Evolutionary conservation across 1,284 basidiomycete genomes (phyloP).

Genomic region (Marasmius sp.): DNA sequence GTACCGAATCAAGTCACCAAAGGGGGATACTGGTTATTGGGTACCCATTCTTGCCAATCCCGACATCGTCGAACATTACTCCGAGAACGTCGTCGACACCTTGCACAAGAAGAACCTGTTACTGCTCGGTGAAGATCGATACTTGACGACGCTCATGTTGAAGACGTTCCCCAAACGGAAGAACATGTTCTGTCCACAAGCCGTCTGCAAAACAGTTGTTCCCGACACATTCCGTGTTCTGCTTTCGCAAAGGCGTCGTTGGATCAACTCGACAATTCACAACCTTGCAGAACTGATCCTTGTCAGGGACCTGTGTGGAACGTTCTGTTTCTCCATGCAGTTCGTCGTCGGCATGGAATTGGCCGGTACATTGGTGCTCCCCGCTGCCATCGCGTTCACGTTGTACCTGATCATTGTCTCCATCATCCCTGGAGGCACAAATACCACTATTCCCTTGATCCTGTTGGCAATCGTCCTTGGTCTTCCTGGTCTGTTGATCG

Average conservation of each 20-base stretch:
- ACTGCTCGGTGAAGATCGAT: constrained; percentile 98
- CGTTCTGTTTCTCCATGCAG: constrained; percentile 97
- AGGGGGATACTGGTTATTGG: constrained; percentile 93
- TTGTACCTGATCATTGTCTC: constrained; percentile 88
- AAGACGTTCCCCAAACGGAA: constrained; percentile 99
- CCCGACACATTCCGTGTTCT: constrained; percentile 94
- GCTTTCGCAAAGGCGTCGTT: constrained; percentile 94
- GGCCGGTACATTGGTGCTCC: constrained; percentile 92
- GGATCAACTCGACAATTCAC: constrained; percentile 99
- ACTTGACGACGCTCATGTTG: constrained; percentile 92
- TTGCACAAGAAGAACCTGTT: constrained; percentile 99
- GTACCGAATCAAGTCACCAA: constrained; percentile 98
- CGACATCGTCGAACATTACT: constrained; percentile 97
- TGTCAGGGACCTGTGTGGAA: constrained; percentile 93
- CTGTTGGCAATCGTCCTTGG: constrained; percentile 93
- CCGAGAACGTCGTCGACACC: constrained; percentile 96
- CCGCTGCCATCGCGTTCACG: constrained; percentile 97
- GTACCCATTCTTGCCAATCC: constrained; percentile 97
- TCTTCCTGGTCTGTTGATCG: constrained; percentile 92
- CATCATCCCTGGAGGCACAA: constrained; percentile 76
- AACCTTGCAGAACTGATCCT: constrained; percentile 93
- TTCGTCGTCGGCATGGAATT: constrained; percentile 99
- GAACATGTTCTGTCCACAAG: constrained; percentile 98
- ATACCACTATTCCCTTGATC: constrained; percentile 92
- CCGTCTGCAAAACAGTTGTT: constrained; percentile 96